Evolutionary conservation across 1,284 basidiomycete species (phyloP).

Genomic region (Amylostereum areolatum): DNA sequence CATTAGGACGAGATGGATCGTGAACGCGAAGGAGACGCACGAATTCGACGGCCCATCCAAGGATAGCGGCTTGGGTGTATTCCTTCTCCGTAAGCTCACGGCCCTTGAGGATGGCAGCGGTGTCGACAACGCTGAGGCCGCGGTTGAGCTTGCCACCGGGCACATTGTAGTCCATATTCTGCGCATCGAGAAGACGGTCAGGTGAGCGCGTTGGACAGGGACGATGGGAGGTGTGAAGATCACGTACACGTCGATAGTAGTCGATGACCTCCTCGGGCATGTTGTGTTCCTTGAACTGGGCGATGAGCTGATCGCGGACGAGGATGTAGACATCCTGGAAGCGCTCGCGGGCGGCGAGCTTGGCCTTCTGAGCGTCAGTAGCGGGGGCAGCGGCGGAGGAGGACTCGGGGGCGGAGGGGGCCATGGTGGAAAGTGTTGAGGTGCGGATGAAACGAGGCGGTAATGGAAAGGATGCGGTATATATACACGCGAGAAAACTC

Average conservation of each 20-base stretch:
- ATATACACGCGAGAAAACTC: neutral
- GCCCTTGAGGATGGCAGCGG: constrained; percentile 83
- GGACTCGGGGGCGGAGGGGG: constrained; percentile 1
- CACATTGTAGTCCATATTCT: constrained; percentile 94
- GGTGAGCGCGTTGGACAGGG: neutral
- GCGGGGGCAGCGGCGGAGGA: neutral
- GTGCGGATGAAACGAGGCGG: neutral
- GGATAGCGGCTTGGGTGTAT: constrained; percentile 84
- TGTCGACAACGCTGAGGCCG: constrained; percentile 92
- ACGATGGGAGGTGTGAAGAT: neutral
- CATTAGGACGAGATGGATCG: neutral
- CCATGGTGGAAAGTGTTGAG: constrained; percentile 6
- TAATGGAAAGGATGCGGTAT: neutral
- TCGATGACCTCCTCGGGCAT: constrained; percentile 81
- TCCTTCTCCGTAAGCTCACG: constrained; percentile 69
- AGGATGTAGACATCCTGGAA: constrained; percentile 47
- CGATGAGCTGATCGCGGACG: constrained; percentile 57
- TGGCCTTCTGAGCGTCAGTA: constrained; percentile 15
- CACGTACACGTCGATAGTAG: constrained; percentile 73
- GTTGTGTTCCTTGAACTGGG: constrained; percentile 56
- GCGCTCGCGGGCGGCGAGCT: constrained; percentile 40
- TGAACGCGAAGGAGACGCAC: constrained; percentile 39
- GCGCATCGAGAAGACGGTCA: neutral
- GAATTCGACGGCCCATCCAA: constrained; percentile 96
- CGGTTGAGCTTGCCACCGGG: constrained; percentile 97